A percentile compares a stretch with the other conserved stretches of the same genome.
Evolutionary conservation across 2,329 filamentous ascomycete species (phyloP).

Genomic region (Huntiella decipiens): DNA sequence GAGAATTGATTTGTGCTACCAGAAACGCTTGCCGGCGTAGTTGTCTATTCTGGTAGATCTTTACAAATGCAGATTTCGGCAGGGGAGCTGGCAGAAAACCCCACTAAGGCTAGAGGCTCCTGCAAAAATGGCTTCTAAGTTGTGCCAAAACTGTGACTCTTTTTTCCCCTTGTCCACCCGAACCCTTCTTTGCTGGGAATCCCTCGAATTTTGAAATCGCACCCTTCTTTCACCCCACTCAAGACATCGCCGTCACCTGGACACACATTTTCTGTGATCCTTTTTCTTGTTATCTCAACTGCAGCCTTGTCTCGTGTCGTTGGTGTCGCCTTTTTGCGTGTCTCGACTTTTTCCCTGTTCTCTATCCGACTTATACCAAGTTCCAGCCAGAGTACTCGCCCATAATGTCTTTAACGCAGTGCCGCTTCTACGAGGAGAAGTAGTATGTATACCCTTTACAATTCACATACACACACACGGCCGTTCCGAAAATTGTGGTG

Average conservation of each 20-base stretch:
- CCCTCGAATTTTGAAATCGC: conserved; percentile 4
- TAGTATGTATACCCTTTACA: conserved; percentile 24
- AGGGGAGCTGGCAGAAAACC: background rate
- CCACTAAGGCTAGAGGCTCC: background rate
- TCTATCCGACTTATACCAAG: background rate
- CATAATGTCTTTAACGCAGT: conserved; percentile 89
- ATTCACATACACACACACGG: too few relatives aligned
- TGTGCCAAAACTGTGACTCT: conserved; percentile 11
- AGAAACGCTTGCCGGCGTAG: too few relatives aligned
- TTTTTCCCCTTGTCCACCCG: conserved; percentile 3
- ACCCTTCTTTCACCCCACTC: conserved; percentile 1
- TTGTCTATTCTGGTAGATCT: too few relatives aligned
- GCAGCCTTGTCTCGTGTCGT: conserved; percentile 6
- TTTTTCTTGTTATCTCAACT: background rate
- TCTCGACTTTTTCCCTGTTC: conserved; percentile 1
- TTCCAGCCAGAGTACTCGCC: conserved; percentile 21
- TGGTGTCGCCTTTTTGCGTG: background rate
- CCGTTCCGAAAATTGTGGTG: background rate
- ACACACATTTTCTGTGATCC: background rate
- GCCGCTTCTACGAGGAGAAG: conserved; percentile 94
- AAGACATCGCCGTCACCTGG: background rate
- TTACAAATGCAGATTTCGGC: too few relatives aligned
- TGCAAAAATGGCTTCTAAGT: background rate
- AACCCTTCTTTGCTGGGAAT: background rate
- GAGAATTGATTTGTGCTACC: too few relatives aligned